Evolutionary conservation across 2,329 filamentous ascomycete genomes (phyloP).

Genomic region (Exserohilum rostratum): DNA sequence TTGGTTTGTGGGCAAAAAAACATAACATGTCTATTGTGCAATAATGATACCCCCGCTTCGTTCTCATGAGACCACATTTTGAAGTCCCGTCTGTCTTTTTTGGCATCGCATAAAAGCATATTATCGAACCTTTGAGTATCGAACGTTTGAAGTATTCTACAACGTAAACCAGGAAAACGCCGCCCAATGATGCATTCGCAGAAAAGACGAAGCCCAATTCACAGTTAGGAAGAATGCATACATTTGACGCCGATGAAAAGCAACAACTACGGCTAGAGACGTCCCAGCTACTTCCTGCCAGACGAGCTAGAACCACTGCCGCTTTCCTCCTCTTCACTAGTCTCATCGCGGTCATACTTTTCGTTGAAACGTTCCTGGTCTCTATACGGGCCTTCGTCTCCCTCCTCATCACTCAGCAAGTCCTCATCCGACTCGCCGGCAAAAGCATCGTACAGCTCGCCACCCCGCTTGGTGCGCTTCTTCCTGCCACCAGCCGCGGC

Average conservation of each 20-base stretch:
- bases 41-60: conserved; percentile 25
- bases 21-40: conserved; percentile 1
- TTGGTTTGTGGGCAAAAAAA: background rate
- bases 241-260: too few species aligned
- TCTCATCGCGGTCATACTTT: conserved; percentile 37
- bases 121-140: too few species aligned
- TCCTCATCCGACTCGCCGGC: conserved; percentile 88
- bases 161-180: conserved; percentile 13
- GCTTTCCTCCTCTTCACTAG: conserved; percentile 32
- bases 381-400: conserved; percentile 45
- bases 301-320: conserved; percentile 29
- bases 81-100: too few species aligned
- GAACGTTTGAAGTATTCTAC: too few species aligned
- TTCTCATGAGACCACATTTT: background rate
- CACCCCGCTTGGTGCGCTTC: conserved; percentile 68
- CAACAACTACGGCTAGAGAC: background rate
- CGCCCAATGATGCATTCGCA: conserved; percentile 23
- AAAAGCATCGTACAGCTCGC: conserved; percentile 97
- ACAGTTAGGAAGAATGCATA: background rate
- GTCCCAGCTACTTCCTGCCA: conserved; percentile 33
- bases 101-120: too few species aligned
- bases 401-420: conserved; percentile 55
- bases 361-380: conserved; percentile 43
- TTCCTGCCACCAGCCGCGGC: conserved; percentile 41
- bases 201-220: background rate